Evolutionary conservation across 2,329 filamentous ascomycete species (phyloP).

Genomic region (Hymenoscyphus albidus): DNA sequence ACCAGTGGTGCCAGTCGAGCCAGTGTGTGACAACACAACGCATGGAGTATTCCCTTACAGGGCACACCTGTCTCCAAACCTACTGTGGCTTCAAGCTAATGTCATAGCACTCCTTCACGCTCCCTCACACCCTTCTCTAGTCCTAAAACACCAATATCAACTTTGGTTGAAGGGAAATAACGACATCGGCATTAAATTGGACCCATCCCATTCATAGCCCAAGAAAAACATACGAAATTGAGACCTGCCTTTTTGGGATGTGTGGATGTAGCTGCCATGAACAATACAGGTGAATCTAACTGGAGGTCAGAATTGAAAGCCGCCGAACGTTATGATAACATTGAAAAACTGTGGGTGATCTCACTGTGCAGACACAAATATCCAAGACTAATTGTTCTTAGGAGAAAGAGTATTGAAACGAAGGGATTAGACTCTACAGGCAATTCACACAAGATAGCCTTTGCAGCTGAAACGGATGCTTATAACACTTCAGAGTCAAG

Average conservation of each 20-base stretch:
- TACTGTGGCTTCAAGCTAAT: background rate
- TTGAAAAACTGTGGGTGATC: conserved; percentile 56
- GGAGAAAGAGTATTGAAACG: conserved; percentile 32
- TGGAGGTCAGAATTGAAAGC: conserved; percentile 31
- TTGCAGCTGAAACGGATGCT: conserved; percentile 61
- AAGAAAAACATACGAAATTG: background rate
- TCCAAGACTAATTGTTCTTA: conserved; percentile 10
- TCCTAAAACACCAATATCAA: background rate
- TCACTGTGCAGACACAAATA: background rate
- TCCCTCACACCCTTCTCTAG: background rate
- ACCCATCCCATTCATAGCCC: background rate
- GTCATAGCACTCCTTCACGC: background rate
- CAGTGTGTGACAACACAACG: background rate
- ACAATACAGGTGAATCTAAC: conserved; percentile 17
- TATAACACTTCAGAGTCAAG: conserved; percentile 54
- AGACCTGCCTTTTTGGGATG: conserved; percentile 4
- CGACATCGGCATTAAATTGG: background rate
- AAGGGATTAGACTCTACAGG: conserved; percentile 44
- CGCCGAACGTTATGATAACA: conserved; percentile 56
- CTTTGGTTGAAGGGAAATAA: background rate
- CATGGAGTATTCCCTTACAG: background rate
- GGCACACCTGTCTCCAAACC: background rate
- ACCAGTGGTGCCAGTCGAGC: background rate
- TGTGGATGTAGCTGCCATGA: conserved; percentile 12
- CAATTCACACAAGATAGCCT: conserved; percentile 50